Conservation (phyloP, 2,329 filamentous ascomycete species). For the Penicillium thymicola region DNA sequence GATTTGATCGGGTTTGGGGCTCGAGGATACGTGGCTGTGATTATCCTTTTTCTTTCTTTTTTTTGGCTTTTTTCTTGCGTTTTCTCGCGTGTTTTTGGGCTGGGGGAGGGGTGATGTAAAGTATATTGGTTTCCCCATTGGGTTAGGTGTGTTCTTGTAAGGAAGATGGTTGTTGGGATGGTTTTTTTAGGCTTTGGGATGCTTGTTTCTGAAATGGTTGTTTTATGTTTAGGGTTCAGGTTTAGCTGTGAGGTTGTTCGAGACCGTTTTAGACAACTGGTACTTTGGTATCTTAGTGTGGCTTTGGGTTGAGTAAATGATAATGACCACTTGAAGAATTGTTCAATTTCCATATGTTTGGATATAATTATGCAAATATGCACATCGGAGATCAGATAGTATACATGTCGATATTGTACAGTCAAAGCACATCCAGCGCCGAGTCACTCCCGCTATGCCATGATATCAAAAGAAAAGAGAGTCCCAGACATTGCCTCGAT, state of each 20-base stretch:
- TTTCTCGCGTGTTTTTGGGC: not conserved
- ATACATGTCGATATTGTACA: slow-evolving; percentile 9
- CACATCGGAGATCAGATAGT: slow-evolving; percentile 1
- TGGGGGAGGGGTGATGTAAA: not conserved
- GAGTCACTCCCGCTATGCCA: slow-evolving; percentile 20
- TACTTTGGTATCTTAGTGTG: not conserved
- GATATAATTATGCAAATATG: not conserved
- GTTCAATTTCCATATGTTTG: not conserved
- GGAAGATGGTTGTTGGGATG: not conserved
- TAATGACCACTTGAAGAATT: not conserved
- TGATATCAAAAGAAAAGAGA: slow-evolving; percentile 6
- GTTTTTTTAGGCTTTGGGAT: not conserved
- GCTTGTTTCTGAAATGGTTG: not conserved
- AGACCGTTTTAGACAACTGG: not conserved
- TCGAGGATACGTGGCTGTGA: slow-evolving; percentile 8
- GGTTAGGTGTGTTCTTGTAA: not conserved
- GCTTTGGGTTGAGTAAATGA: not conserved
- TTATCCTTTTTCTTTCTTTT: not conserved
- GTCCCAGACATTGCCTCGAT: not conserved
- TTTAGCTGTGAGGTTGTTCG: not conserved
- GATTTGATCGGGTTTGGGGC: slow-evolving; percentile 3
- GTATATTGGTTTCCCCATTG: not conserved
- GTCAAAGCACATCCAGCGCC: slow-evolving; percentile 12
- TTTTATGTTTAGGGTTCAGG: not conserved
- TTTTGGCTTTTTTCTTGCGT: not conserved